Evolutionary conservation across 176 grass and related monocot species (phyloP).

Genomic region (Olyra latifolia): DNA sequence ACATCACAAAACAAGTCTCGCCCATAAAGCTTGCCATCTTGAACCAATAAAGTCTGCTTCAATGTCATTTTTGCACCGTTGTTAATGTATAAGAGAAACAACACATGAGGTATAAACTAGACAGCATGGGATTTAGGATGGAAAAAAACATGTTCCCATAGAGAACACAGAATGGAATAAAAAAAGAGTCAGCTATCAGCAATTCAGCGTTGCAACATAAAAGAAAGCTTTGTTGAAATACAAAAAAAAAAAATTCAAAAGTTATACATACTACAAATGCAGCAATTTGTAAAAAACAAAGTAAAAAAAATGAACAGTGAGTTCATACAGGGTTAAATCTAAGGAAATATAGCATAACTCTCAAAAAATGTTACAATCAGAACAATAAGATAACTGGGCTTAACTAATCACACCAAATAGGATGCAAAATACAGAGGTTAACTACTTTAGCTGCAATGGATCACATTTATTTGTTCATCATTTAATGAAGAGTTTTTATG

Average conservation of each 20-base stretch:
- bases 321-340: background rate
- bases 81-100: conserved; percentile 29
- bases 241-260: background rate
- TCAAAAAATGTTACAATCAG: background rate
- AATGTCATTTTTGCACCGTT: conserved; percentile 26
- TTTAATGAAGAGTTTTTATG: background rate
- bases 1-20: conserved; percentile 71
- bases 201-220: background rate
- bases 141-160: background rate
- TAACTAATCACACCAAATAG: background rate
- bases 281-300: background rate
- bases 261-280: background rate
- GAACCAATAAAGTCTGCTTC: conserved; percentile 75
- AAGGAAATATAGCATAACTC: background rate
- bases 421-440: background rate
- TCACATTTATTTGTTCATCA: background rate
- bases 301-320: background rate
- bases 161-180: conserved; percentile 11
- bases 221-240: background rate
- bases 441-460: background rate
- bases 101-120: conserved; percentile 9
- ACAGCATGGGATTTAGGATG: background rate
- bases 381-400: conserved; percentile 1
- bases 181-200: background rate
- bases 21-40: conserved; percentile 89